Base-by-base conservation (phyloP, 148 eudicot species). In the Chenopodium formosanum region DNA sequence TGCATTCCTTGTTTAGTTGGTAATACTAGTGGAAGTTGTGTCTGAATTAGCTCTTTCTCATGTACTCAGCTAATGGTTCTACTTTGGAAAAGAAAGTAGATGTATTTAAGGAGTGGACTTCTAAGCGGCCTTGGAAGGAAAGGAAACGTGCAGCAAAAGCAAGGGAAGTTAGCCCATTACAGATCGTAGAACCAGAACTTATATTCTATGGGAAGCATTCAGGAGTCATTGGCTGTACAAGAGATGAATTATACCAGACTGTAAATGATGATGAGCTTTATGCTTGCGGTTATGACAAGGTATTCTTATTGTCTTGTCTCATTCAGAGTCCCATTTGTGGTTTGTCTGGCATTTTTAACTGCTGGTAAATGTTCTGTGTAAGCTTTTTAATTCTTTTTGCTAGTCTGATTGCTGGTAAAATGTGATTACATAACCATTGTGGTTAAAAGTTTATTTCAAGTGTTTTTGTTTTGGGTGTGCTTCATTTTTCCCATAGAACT, bases 121-220 rank as follows among this genome's bases (percentile, higher is more conserved):
- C 98, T 82, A 89, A 83, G 87, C 92, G 89, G 81, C 92, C 94
- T 14, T 92, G 92, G 91, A 97, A 92, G 85, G 99, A 94, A 89
- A 91, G 96, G 80, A 97, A 92, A 85, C 87, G 75, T 77, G 89
- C 86, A n/a, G 89, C 91, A 76, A 92, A 90, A 86, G 93, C 84
- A 70, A 84, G 88, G 80, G 80, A 79, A 83, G 80, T 70, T 46
- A 83, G 48, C 65, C 74, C 78, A 75, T 86, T 84, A 65, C 83
- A 37, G 58, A 77, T 40, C 80, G 76, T 82, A 75, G 92, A 84
- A 23, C 98, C 98, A 60, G 99, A 97, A 72, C 88, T 94, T 74
- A 89, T 97, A 83, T 97, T 81, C 82, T 97, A 94, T 86, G 99
- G 99, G 60, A 74, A 67, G 77, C 87, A 90, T 86, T 91, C 99